Evolutionary conservation across 331 rosid species (phyloP), one percentile per base, ranked within the genome.

Genomic region (Stylosanthes scabra): DNA sequence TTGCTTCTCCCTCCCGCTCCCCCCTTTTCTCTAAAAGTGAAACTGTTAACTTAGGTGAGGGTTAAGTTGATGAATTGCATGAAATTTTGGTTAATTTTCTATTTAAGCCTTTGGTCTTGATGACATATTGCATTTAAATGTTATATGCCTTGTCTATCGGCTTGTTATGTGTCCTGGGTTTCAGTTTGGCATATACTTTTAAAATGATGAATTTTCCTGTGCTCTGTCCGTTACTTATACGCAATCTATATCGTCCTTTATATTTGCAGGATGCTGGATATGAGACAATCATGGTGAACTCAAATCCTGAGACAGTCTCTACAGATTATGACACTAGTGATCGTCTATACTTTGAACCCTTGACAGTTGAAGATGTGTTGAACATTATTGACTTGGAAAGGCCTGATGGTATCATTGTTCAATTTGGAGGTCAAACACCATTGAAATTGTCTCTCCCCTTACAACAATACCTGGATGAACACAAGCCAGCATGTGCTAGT

Each of bases 391-490:
- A 90, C 74, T 80, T 95, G 87, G 99, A 95, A 80, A 86, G 89
- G 74, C 99, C 99, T 28, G 99, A 90, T 72, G 99, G 99, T 16
- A 95, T 95, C 87, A 95, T 95, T 80, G 97, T 95, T 28, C 99
- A 95, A 74, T 95, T 95, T 83, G 99, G 99, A 80, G 99, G 98
- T 80, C 99, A 95, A 86, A 95, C 99, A 64, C 97, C 99, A 3
- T 73, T 95, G 81, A 95, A 95, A 85, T 74, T 95, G 62, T 78
- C 97, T 71, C 96, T 95, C 59, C 99, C 98, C 20, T 56, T 95
- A 57, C 93, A 95, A 73, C 87, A 52, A 40, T 95, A 92, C 79
- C 79, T 95, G 50, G 98, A 95, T 64, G 98, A 95, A 68, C 81
- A 84, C 63, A 92, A 90, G 88, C 90, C 74, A 55, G 74, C 28